Evolutionary conservation across 139 green algal genomes (phyloP).

Genomic region (Tetradesmus obliquus): DNA sequence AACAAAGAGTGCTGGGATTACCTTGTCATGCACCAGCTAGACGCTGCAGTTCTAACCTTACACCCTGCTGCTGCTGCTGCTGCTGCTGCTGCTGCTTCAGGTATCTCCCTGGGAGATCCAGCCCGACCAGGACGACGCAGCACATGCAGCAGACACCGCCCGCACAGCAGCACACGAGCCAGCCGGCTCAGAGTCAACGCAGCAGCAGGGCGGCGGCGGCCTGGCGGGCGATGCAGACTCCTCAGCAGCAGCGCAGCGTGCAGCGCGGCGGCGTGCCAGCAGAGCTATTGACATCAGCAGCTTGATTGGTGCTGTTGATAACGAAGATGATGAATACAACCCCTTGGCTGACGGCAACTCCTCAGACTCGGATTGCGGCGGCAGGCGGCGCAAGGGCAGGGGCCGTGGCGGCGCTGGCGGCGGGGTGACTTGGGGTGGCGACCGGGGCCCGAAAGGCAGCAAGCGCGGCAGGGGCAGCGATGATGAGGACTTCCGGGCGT

Average conservation of each 20-base stretch:
- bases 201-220: background rate
- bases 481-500: slow-evolving; percentile 15
- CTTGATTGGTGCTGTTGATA: background rate
- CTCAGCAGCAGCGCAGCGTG: background rate
- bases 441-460: background rate
- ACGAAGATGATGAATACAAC: slow-evolving; percentile 41
- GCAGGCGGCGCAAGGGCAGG: background rate
- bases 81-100: slow-evolving; percentile 9
- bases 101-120: slow-evolving; percentile 91
- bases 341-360: slow-evolving; percentile 1
- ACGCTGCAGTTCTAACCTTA: background rate
- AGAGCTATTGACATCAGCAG: slow-evolving; percentile 17
- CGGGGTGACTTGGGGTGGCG: background rate
- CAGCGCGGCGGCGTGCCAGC: slow-evolving; percentile 7
- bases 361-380: background rate
- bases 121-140: slow-evolving; percentile 76
- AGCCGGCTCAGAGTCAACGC: slow-evolving; percentile 42
- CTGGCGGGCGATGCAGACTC: slow-evolving; percentile 6
- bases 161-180: slow-evolving; percentile 60
- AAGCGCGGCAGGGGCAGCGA: background rate
- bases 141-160: slow-evolving; percentile 54
- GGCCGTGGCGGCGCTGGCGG: slow-evolving; percentile 14
- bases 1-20: too few species aligned
- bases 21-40: background rate
- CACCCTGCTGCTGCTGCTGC: background rate